phyloP scores from a whole-genome alignment of 768 basidiomycete genomes.

The Russula earlei region DNA sequence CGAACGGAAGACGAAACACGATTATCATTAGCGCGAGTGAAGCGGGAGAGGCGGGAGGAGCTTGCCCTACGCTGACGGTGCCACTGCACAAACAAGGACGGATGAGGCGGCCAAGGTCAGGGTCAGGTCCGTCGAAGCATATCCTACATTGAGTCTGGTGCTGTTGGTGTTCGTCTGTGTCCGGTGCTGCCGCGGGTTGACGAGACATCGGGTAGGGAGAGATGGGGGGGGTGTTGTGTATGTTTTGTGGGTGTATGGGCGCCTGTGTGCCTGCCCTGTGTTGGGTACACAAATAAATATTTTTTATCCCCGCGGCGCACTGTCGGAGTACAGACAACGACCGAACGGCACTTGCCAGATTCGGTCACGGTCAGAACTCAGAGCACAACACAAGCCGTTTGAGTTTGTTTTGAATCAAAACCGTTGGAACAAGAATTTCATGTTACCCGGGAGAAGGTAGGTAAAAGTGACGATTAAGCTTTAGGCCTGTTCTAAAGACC shows the following conservation, averaged over 20 bases:
- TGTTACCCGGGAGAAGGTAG: not conserved
- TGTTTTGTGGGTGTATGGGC: not conserved
- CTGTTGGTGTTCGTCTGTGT: conserved; percentile 1
- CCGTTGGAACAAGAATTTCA: not conserved
- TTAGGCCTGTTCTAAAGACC: conserved; percentile 14
- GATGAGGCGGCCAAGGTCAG: conserved; percentile 63
- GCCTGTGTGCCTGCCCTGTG: too few species aligned
- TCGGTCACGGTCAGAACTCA: not conserved
- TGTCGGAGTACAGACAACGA: not conserved
- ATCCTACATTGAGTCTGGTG: conserved; percentile 78
- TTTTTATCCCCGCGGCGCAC: not conserved
- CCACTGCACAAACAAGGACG: conserved; percentile 76
- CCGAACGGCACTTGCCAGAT: not conserved
- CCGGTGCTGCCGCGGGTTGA: not conserved
- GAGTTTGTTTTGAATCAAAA: not conserved
- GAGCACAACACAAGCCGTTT: not conserved
- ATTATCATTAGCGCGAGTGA: conserved; percentile 8
- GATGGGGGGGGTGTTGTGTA: not conserved
- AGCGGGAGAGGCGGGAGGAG: not conserved
- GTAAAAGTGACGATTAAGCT: conserved; percentile 17
- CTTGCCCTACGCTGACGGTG: conserved; percentile 51
- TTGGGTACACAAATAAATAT: too few species aligned
- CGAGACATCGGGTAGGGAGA: not conserved
- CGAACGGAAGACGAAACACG: not conserved
- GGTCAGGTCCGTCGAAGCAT: conserved; percentile 65